Base-by-base conservation (phyloP, 2,329 filamentous ascomycete species). In the Plectosphaerella plurivora region DNA sequence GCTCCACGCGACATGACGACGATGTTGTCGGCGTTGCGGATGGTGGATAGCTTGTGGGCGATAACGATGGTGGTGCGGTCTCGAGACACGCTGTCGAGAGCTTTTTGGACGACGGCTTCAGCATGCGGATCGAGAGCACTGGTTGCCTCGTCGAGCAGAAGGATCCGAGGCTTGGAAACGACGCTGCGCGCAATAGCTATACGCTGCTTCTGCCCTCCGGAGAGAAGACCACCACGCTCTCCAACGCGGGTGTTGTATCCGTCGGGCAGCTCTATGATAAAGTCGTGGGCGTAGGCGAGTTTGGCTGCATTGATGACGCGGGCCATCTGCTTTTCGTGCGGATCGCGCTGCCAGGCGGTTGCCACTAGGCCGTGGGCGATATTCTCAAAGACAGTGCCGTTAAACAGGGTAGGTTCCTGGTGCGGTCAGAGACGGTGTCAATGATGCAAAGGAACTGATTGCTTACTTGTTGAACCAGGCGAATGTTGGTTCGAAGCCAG, bases 111-210 rank as follows among this genome's bases (percentile, higher is more conserved):
- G 15, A 78, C 69, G 1, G 68, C 64, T 44, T 74, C 71, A 2
- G 71, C 64, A 10, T 70, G 63, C 1, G 65, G 62, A 45, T 71
- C 68, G 18, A 74, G 60, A 1, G 83, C 80, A 46, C 76, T 81
- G 0, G 84, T 88, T 1, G 84, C 84, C 65, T 88, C 84, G 53
- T 88, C 84, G 2, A 87, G 67, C 14, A 88, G 75, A 1, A 88
- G 69, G 37, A 88, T 81, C 45, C 65, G 66, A 8, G 70, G 69
- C 25, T 68, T 55, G 1, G 63, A 65, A n/a, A 74, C 61, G 41
- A 74, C 66, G 41, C 66, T 67, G 28, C 71, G 63, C 3, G 69
- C 69, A 51, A 88, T 87, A 1, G 83, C 79, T 24, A 88, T 72
- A 10, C 84, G 73, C 58, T 87, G 84, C 39, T 82, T 74, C 60